Base-by-base conservation (phyloP, 2,329 filamentous ascomycete species). In the Paraphaeosphaeria sporulosa region DNA sequence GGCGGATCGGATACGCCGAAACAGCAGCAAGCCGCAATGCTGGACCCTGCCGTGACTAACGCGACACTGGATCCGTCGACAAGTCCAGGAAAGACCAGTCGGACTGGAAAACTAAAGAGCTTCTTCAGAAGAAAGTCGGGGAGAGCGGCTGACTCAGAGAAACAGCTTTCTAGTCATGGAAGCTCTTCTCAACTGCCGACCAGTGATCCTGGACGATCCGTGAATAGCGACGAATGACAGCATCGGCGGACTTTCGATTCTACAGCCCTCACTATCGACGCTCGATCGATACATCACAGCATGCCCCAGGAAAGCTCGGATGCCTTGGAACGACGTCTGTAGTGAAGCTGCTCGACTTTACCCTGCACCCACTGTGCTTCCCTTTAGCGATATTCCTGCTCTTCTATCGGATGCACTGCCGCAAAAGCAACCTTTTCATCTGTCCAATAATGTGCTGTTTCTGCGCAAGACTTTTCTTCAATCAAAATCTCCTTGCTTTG, bases 61-160 rank as follows among this genome's bases (percentile, higher is more conserved):
- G 55, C 67, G 15, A 67, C 68, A 23, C 67, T 68, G 12, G 62
- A 68, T 13, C 58, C 70, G 10, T 62, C 58, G 8, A 58, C 65
- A 27, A 74, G 72, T 48, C 73, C 72, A 1, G 66, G 69, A 21
- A 64, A 65, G 50, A 70, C 62, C 55, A 72, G 72, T 25, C 70
- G 70, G 12, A 69, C 73, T 4, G 74, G 69, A 7, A 75, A 76
- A 58, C 69, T 76, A 30, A 76, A 74, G 58, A 76, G 61, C 53
- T 76, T 77, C 48, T 77, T 77, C 66, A 76, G 72, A 52, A 65
- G 75, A 36, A 77, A 75, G 58, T 71, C 73, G 0, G 70, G 64
- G 47, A 67, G 61, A 30, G 64, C 64, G 46, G 64, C 67, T 38
- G 72, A 76, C 25, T 69, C 71, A 15, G 72, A 74, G 40, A 76